phyloP scores from a whole-genome alignment of 768 basidiomycete species.

The Tulasnella sp. region DNA sequence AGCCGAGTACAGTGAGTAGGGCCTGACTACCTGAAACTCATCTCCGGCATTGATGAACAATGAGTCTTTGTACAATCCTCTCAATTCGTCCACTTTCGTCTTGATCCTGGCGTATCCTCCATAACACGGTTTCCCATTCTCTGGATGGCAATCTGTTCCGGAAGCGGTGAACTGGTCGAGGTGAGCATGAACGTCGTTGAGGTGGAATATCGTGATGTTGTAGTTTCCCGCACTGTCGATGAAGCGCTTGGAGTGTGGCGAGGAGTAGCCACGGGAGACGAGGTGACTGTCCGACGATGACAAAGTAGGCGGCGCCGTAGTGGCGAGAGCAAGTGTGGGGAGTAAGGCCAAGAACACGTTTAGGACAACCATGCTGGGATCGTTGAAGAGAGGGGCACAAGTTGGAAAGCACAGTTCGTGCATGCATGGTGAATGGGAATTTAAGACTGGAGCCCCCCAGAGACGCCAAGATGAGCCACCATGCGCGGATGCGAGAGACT shows the following conservation, averaged over 20 bases:
- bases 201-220: constrained; percentile 40
- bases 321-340: neutral
- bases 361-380: neutral
- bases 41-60: constrained; percentile 47
- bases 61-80: constrained; percentile 38
- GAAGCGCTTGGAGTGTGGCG: constrained; percentile 7
- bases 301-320: neutral
- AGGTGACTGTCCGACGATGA: constrained; percentile 16
- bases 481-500: neutral
- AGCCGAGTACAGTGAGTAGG: neutral
- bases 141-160: constrained; percentile 38
- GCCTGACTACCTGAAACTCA: constrained; percentile 41
- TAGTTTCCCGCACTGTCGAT: constrained; percentile 15
- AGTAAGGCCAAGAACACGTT: neutral
- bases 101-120: constrained; percentile 46
- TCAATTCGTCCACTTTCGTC: constrained; percentile 37
- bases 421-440: neutral
- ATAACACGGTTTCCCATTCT: constrained; percentile 31
- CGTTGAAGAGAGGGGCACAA: neutral
- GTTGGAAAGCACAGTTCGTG: neutral
- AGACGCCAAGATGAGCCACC: neutral
- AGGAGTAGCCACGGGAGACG: constrained; percentile 19
- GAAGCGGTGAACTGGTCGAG: constrained; percentile 35
- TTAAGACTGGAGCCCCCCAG: neutral
- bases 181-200: constrained; percentile 34